A percentile compares a stretch with the other conserved stretches of the same genome.
phyloP scores from a whole-genome alignment of 2,329 filamentous ascomycete species.

The Polychaeton citri region DNA sequence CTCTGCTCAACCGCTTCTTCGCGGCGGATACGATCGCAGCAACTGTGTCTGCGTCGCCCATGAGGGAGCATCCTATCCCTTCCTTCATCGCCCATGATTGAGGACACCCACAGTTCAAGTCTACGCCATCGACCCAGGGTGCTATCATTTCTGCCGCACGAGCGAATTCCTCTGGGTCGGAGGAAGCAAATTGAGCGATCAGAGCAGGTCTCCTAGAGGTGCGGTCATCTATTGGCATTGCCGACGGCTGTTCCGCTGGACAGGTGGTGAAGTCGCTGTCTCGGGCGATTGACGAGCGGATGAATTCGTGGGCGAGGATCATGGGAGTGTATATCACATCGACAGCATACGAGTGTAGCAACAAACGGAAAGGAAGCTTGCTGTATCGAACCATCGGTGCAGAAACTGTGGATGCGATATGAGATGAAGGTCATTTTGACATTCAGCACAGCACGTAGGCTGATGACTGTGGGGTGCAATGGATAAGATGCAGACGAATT shows the following conservation, averaged over 20 bases:
- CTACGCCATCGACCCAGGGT: constrained; percentile 50
- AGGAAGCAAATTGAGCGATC: constrained; percentile 55
- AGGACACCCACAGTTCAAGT: constrained; percentile 61
- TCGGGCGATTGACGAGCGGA: constrained; percentile 18
- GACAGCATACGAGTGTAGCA: constrained; percentile 49
- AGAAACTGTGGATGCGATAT: constrained; percentile 25
- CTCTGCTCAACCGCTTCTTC: constrained; percentile 31
- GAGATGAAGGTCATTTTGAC: too few species aligned
- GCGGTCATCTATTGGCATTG: constrained; percentile 6
- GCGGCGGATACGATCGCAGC: constrained; percentile 50
- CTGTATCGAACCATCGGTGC: constrained; percentile 54
- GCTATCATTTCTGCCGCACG: constrained; percentile 49
- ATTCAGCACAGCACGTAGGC: too few species aligned
- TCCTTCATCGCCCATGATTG: constrained; percentile 61
- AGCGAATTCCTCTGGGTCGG: constrained; percentile 46
- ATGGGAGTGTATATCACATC: constrained; percentile 61
- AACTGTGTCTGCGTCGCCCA: constrained; percentile 52
- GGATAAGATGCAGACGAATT: neutral
- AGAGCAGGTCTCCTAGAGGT: constrained; percentile 26
- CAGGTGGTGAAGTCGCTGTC: constrained; percentile 49
- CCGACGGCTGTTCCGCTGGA: constrained; percentile 32
- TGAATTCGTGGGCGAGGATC: constrained; percentile 31
- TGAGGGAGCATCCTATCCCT: constrained; percentile 54
- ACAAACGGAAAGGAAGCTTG: constrained; percentile 56
- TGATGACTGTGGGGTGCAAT: neutral